A percentile compares a stretch with the other conserved stretches of the same genome.
Conservation (phyloP, 495 filamentous ascomycete genomes). For the Trichoderma reesei region DNA sequence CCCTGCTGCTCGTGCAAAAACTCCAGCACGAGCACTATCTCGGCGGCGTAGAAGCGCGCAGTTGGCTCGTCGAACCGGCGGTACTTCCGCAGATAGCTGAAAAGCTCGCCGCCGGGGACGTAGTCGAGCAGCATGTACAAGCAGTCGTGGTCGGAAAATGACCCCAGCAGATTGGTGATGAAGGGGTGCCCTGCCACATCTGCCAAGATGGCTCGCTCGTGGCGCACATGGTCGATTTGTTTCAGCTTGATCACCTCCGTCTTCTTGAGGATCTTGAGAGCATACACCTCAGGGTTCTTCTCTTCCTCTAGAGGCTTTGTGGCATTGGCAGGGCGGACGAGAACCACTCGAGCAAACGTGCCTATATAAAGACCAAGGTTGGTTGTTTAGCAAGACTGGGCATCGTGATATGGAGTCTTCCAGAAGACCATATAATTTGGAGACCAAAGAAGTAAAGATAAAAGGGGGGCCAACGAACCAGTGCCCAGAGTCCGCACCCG, state of each 20-base stretch:
- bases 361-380: conserved; percentile 46
- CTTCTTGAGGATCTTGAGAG: conserved; percentile 89
- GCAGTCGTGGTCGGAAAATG: conserved; percentile 81
- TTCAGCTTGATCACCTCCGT: conserved; percentile 90
- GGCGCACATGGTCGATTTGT: conserved; percentile 94
- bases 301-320: conserved; percentile 41
- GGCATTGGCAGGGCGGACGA: conserved; percentile 53
- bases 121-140: conserved; percentile 91
- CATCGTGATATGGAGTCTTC: not conserved
- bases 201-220: conserved; percentile 79
- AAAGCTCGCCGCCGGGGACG: conserved; percentile 90
- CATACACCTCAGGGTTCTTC: conserved; percentile 56
- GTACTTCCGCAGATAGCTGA: conserved; percentile 80
- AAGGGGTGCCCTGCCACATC: conserved; percentile 89
- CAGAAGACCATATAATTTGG: not conserved
- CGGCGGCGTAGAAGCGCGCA: conserved; percentile 87
- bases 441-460: conserved; percentile 6
- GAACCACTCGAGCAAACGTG: conserved; percentile 92
- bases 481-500: conserved; percentile 86
- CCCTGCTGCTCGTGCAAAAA: conserved; percentile 77
- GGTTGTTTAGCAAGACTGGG: conserved; percentile 9
- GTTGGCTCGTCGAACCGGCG: conserved; percentile 78
- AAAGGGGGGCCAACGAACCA: conserved; percentile 37
- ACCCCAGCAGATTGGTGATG: conserved; percentile 82
- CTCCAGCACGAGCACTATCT: conserved; percentile 87